Evolutionary conservation across 352 stramenopile species (phyloP).

Genomic region (Phytophthora vignae): DNA sequence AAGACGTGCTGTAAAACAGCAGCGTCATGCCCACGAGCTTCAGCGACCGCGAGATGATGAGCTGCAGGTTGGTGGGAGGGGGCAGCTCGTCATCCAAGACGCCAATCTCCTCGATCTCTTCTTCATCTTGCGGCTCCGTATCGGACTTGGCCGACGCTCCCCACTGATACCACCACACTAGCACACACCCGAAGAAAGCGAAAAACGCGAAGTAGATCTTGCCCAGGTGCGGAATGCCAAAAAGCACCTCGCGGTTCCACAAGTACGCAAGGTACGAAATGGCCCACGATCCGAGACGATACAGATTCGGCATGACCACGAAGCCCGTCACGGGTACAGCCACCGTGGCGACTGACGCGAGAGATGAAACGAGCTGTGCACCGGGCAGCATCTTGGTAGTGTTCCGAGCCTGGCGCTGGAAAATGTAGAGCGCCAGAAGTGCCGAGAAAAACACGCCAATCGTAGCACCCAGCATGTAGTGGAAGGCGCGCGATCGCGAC

Average conservation of each 20-base stretch:
- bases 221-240: slow-evolving; percentile 81
- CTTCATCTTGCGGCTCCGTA: slow-evolving; percentile 57
- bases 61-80: slow-evolving; percentile 71
- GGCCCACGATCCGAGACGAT: slow-evolving; percentile 67
- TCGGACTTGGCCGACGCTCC: slow-evolving; percentile 59
- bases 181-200: slow-evolving; percentile 66
- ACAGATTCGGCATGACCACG: slow-evolving; percentile 79
- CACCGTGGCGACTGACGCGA: slow-evolving; percentile 75
- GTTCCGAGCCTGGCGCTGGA: slow-evolving; percentile 80
- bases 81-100: slow-evolving; percentile 68
- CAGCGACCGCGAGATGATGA: slow-evolving; percentile 62
- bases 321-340: slow-evolving; percentile 80
- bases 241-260: slow-evolving; percentile 74
- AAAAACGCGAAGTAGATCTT: slow-evolving; percentile 91
- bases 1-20: slow-evolving; percentile 87
- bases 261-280: slow-evolving; percentile 68
- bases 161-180: slow-evolving; percentile 92
- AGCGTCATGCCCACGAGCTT: slow-evolving; percentile 71
- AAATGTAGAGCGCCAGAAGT: slow-evolving; percentile 78
- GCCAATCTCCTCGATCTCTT: slow-evolving; percentile 76
- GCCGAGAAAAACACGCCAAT: slow-evolving; percentile 83
- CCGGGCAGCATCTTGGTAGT: slow-evolving; percentile 76
- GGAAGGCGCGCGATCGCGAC: slow-evolving; percentile 77
- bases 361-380: slow-evolving; percentile 68
- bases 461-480: slow-evolving; percentile 75